Percentiles rank a stretch among this genome's conserved stretches.
These are phyloP conservation scores for Acanthamoeba castellanii DNA, from an alignment of 208 protist species.

Conservation along the genomic window DNA sequence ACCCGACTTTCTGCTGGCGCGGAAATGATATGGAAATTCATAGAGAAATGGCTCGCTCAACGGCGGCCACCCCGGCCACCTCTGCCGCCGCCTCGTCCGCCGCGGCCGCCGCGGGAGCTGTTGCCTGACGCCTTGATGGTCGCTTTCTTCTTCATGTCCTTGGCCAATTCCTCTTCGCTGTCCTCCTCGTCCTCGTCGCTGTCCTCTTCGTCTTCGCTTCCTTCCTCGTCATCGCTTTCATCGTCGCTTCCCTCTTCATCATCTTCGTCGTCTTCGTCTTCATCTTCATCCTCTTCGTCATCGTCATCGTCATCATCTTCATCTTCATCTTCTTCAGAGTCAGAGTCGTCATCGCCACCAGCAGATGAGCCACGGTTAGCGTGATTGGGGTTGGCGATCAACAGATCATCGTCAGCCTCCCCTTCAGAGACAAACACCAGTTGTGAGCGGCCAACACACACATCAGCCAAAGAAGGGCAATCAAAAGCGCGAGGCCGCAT, in stretches of 20 bases:
- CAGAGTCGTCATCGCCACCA: conserved; percentile 21
- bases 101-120: background rate
- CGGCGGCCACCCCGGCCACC: background rate
- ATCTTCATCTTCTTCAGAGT: background rate
- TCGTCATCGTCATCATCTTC: background rate
- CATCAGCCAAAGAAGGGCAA: background rate
- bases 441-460: background rate
- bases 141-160: background rate
- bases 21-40: background rate
- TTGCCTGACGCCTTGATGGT: background rate
- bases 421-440: background rate
- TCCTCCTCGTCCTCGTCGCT: background rate
- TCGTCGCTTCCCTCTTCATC: background rate
- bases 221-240: background rate
- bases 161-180: background rate
- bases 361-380: background rate
- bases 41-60: background rate
- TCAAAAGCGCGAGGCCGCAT: conserved; percentile 67
- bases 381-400: conserved; percentile 13
- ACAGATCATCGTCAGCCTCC: background rate
- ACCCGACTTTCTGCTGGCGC: background rate
- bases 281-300: background rate
- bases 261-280: background rate
- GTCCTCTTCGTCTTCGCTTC: conserved; percentile 19
- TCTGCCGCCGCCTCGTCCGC: background rate